Base-by-base conservation (phyloP, 306 rosid species). In the Ochetophila trinervis region DNA sequence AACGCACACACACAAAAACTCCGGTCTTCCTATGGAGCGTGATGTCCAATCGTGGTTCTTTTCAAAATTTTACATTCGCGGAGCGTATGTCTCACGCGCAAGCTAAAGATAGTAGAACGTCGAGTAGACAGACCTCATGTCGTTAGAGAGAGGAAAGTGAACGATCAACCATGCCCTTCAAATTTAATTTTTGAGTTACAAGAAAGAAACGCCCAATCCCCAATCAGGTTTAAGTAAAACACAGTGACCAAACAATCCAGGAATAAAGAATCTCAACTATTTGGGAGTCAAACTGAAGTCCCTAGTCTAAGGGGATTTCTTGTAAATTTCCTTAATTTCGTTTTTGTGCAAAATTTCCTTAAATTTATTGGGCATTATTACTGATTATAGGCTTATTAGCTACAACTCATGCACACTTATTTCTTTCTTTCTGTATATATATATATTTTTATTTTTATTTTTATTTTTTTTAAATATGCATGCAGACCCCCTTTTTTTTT, bases 401-500 rank as follows among this genome's bases (percentile, higher is more conserved):
- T 48, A 55, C 47, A 68, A 36, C 15, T 21, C 53, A 37, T 8
- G 45, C 15, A 19, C 21, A 62, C 36, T 22, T n/a, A n/a, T n/a
- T n/a, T n/a, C n/a, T n/a, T n/a, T n/a, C n/a, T n/a, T n/a, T n/a
- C n/a, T n/a, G n/a, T n/a, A 42, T 62, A 18, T 57, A 42, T 24
- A 45, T 45, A 45, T 45, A 45, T 16, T 5, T 45, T 5, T 13
- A 62, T 22, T n/a, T n/a, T n/a, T n/a, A n/a, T n/a, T n/a, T n/a
- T n/a, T n/a, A n/a, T n/a, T n/a, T n/a, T n/a, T n/a, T n/a, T n/a
- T n/a, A n/a, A n/a, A 18, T 17, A 47, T 22, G 23, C 16, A 63
- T 27, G 17, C 85, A 77, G 50, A 65, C 47, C 76, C 83, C n/a
- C n/a, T n/a, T n/a, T n/a, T n/a, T 48, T 62, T 11, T 22, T 53